Evolutionary conservation across 2,329 filamentous ascomycete species (phyloP), one percentile per base, ranked within the genome.

Genomic region (Metarhizium anisopliae): DNA sequence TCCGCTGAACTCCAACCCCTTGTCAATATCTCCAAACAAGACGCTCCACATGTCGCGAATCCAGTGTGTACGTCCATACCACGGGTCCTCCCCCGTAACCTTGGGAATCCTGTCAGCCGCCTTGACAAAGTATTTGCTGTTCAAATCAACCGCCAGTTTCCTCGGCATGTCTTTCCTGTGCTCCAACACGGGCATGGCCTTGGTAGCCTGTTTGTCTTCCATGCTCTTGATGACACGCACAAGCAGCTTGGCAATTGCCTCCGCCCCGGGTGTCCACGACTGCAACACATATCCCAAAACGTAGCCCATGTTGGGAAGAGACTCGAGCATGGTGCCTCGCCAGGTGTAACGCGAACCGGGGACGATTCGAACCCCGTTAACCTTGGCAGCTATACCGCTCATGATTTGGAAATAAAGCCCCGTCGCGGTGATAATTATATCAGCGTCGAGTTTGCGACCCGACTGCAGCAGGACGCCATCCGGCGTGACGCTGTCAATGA

Each of bases 341-440:
- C 85, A 89, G 13, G 80, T 67, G 65, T 79, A 85, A 53, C 80
- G 80, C 2, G 77, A 67, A 1, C 72, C 64, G 1, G 79, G 56
- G 5, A 78, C 66, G 54, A 86, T 64, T 0, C 67, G 69, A 6
- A 74, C 64, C 18, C 79, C 79, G 64, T 89, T 83, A 2, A 87
- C 73, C 2, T 67, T 65, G 2, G 86, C 63, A 2, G 69, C 66
- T 1, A 82, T 71, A 35, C 78, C 78, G 20, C 82, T 80, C 2
- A 80, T 75, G 16, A 88, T 68, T 38, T 76, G 72, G 47, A 89
- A 69, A 59, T 83, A 80, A 0, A 90, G 72, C 0, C 86, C 86
- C 0, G 86, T 89, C 0, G 86, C 86, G 0, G 84, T 87, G 59
- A 89, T 71, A 60, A 89, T 87, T 57, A 87, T 79, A 64, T 89